Evolutionary conservation across 768 basidiomycete genomes (phyloP), one percentile per base, ranked within the genome.

Genomic region (Tricholoma sp.): DNA sequence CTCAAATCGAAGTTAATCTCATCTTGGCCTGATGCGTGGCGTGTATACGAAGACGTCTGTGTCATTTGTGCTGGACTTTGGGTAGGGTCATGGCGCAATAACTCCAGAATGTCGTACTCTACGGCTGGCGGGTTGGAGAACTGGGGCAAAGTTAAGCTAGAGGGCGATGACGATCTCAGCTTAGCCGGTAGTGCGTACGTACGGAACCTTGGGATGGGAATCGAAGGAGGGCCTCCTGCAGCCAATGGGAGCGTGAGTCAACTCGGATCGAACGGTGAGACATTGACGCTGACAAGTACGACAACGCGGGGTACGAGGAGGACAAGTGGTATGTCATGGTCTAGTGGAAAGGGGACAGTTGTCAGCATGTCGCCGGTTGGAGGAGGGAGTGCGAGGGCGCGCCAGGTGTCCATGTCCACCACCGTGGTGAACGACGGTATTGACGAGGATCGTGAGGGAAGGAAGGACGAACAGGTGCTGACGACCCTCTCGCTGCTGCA

Each of bases 11-110:
- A 74, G 54, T 57, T 74, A 8, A 65, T 79, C 17, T 75, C 81
- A 3, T 61, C 76, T 2, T 90, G 88, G 87, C 78, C 83, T 12
- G 91, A 91, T 59, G 80, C 81, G 7, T 91, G 89, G 89, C 80
- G 82, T 24, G 75, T 92, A 11, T 94, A 93, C 62, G 91, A 94
- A 70, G 91, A 93, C 57, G 86, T 88, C 18, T 93, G 91, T 59
- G 74, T 91, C 39, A 75, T 91, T 45, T 92, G 91, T 63, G 91
- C 89, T 0, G 83, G 88, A 2, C 76, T 91, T n/a, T 92, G 89
- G 89, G 80, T 86, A 63, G 87, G 89, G 12, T 76, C 79, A 3
- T 88, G 80, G 83, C 76, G 85, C 29, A 72, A 74, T 33, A 77
- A 80, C 55, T 77, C 81, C 0, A 60, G 69, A 0, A 63, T 70